Conservation (phyloP, 768 basidiomycete species). For the Crepidotus variabilis region DNA sequence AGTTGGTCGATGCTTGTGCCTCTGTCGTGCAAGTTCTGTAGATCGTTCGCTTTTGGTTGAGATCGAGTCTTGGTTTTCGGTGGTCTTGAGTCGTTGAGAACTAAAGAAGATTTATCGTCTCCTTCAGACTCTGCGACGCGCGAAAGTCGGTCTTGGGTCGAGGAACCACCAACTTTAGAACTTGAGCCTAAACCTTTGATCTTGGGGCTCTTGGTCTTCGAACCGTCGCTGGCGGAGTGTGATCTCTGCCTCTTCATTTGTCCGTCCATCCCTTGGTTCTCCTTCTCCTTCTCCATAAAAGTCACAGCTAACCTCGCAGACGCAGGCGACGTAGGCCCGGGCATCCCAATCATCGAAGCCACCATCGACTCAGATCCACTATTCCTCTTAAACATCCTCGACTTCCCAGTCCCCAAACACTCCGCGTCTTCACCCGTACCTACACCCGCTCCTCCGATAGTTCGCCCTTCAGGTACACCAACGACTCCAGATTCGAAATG, state of each 20-base stretch:
- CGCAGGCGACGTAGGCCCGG: too few species aligned
- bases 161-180: too few species aligned
- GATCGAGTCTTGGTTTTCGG: not conserved
- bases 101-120: too few species aligned
- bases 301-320: too few species aligned
- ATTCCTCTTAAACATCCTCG: constrained; percentile 13
- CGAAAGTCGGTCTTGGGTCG: too few species aligned
- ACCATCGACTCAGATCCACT: not conserved
- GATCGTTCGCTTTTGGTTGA: not conserved
- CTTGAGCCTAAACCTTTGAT: too few species aligned
- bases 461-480: not conserved
- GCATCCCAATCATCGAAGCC: not conserved
- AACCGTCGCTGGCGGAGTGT: not conserved
- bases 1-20: constrained; percentile 18
- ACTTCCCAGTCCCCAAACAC: constrained; percentile 8
- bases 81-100: not conserved
- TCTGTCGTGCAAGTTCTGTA: constrained; percentile 20
- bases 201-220: not conserved
- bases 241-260: not conserved
- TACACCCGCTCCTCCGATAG: not conserved
- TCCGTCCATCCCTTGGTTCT: too few species aligned
- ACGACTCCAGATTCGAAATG: not conserved
- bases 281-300: too few species aligned
- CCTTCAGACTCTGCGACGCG: not conserved
- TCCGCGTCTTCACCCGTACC: not conserved